These are phyloP conservation scores for Heterococcus sp. DNA, from an alignment of 108 stramenopile species.

Conservation along the genomic window DNA sequence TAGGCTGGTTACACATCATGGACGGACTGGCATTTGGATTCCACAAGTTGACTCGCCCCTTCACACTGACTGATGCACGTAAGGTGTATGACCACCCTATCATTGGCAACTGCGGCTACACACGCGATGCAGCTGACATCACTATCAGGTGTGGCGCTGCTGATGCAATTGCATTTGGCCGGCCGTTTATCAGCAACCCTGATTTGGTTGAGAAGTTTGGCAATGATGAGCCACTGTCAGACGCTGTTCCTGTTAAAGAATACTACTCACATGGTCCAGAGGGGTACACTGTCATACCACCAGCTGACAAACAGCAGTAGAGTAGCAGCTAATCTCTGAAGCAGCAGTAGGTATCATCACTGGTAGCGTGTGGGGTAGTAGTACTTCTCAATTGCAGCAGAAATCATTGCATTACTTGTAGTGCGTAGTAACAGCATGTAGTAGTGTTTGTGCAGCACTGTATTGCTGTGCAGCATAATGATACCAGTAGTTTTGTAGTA, in stretches of 20 bases:
- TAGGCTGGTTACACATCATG: constrained; percentile 1
- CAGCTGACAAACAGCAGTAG: too few species aligned
- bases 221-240: background rate
- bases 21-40: constrained; percentile 3
- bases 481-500: too few species aligned
- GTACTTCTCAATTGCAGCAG: too few species aligned
- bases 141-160: constrained; percentile 53
- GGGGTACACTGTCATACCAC: background rate
- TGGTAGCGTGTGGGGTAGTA: too few species aligned
- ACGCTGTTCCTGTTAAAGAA: background rate
- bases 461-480: too few species aligned
- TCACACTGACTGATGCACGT: background rate
- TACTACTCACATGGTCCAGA: background rate
- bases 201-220: constrained; percentile 51
- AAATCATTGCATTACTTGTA: too few species aligned
- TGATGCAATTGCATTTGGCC: constrained; percentile 67
- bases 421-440: too few species aligned
- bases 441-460: too few species aligned
- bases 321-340: too few species aligned
- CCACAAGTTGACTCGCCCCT: background rate
- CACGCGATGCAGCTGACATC: constrained; percentile 60
- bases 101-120: constrained; percentile 64
- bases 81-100: constrained; percentile 10
- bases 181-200: constrained; percentile 72
- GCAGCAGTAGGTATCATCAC: too few species aligned